Base-by-base conservation (phyloP, 2,329 filamentous ascomycete species). In the Sclerotinia trifoliorum region DNA sequence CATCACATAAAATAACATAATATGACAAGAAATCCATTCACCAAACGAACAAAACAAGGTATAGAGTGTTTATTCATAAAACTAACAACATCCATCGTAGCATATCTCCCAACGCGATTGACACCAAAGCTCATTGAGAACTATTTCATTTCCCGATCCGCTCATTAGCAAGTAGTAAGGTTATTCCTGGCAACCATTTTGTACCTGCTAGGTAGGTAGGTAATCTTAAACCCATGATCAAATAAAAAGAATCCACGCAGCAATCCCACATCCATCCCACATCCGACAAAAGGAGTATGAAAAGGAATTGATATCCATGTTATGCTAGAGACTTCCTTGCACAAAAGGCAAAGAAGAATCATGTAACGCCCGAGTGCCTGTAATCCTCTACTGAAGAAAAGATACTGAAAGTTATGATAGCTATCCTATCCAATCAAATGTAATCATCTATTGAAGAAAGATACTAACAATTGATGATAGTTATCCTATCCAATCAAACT, bases 401-500 rank as follows among this genome's bases (percentile, higher is more conserved):
- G 24, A 46, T 55, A 6, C 32, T 35, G n/a, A n/a, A 19, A 35
- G 32, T 35, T 8, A 15, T 24, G 32, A 39, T 56, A 32, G 11
- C 35, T 57, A 2, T 57, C 32, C n/a, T 39, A 42, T 42, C 13
- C 39, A 42, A 42, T 42, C 39, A 42, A 5, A 5, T 42, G 15
- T 42, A 42, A 42, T 42, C 39, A 3, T 42, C 39, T 42, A 42
- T 15, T 42, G 39, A n/a, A 29, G 32, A 44, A 61, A 48, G 24
- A 46, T 35, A 3, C 32, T n/a, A n/a, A 48, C 15, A 8, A 19
- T 21, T 49, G 48, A 11, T 21, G 26, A 26, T 44, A 29, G 19
- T 19, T 21, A 55, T 52, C 6, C 11, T 21, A 56, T 52, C 21
- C 24, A 21, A 13, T n/a, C 7, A 51, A 52, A 52, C 67, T 76